Base-by-base conservation (phyloP, 805 yeast genomes). In the Yarrowia sp. region DNA sequence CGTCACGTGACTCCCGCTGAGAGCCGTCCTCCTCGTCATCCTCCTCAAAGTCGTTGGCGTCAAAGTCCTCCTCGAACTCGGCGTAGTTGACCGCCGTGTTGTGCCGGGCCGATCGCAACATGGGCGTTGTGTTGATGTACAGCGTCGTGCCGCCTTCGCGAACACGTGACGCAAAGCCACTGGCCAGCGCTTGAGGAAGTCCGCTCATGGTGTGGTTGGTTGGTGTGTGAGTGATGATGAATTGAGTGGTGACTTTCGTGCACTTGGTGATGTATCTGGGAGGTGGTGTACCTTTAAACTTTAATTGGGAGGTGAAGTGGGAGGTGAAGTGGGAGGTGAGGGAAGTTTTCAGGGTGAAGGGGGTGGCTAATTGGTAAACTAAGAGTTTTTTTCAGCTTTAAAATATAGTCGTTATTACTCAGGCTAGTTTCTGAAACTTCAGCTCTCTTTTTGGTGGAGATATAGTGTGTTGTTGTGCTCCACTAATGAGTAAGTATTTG, bases 61-160 rank as follows among this genome's bases (percentile, higher is more conserved):
- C 85, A 70, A 84, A 84, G 71, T 87, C 87, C 63, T 85, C 86
- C 71, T 91, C 97, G 70, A 86, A 83, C 76, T 92, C 97, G 0
- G 97, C 95, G 75, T 92, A 92, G 61, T 87, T 89, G 46, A 84
- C 84, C 16, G 69, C 70, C 2, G 75, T 71, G 53, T 86, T 80
- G 11, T 91, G 87, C 73, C 97, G 82, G 42, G 92, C 88, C 40
- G 89, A 84, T 72, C 98, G 84, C 3, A 74, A 72, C n/a, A 92
- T 86, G 1, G 91, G 90, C 32, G 89, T 88, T 0, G 92, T 89
- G 2, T 91, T 85, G 45, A 89, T 83, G 72, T 88, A 85, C 41
- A 93, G 79, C 1, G 96, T 87, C 42, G 92, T 90, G 69, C 88
- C 87, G 42, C 87, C 89, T 71, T 89, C 87, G 71, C 90, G 85